phyloP scores from a whole-genome alignment of 139 green algal genomes.

The Micractinium conductrix region DNA sequence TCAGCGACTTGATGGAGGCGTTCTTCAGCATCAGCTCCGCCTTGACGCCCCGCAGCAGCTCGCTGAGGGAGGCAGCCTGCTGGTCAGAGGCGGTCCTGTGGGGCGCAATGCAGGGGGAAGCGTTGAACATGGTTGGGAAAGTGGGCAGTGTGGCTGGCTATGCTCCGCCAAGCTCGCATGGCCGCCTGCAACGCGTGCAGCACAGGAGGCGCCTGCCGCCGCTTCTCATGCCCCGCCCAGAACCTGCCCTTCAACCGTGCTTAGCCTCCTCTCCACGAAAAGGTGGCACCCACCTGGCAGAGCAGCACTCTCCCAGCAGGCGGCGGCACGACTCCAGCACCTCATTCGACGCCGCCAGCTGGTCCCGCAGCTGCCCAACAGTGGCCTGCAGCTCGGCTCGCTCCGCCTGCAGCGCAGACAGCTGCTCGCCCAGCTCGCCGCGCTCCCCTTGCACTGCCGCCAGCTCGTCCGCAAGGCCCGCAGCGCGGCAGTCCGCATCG shows the following conservation, averaged over 20 bases:
- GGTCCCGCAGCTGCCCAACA: constrained; percentile 14
- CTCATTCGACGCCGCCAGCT: constrained; percentile 5
- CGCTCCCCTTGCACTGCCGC: neutral
- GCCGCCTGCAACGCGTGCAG: too few relatives aligned
- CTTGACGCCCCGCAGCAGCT: constrained; percentile 20
- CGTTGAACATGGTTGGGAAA: too few relatives aligned
- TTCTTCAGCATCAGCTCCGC: constrained; percentile 26
- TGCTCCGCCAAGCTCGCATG: too few relatives aligned
- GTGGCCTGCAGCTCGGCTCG: neutral
- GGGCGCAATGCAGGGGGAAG: too few relatives aligned
- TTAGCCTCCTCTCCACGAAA: too few relatives aligned
- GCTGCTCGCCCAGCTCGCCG: neutral
- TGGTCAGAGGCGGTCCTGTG: constrained; percentile 13
- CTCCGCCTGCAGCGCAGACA: neutral
- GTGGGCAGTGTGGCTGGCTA: too few relatives aligned
- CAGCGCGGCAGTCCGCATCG: neutral
- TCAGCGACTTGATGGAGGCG: constrained; percentile 16
- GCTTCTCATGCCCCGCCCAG: too few relatives aligned
- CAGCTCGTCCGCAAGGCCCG: neutral
- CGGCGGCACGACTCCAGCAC: constrained; percentile 23
- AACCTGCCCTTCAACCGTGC: too few relatives aligned
- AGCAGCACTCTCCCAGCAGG: constrained; percentile 3
- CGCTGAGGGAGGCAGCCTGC: neutral
- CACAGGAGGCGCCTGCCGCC: too few relatives aligned
- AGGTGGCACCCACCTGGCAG: neutral